phyloP scores from a whole-genome alignment of 257 asterid species.

The Jacaranda copaia region DNA sequence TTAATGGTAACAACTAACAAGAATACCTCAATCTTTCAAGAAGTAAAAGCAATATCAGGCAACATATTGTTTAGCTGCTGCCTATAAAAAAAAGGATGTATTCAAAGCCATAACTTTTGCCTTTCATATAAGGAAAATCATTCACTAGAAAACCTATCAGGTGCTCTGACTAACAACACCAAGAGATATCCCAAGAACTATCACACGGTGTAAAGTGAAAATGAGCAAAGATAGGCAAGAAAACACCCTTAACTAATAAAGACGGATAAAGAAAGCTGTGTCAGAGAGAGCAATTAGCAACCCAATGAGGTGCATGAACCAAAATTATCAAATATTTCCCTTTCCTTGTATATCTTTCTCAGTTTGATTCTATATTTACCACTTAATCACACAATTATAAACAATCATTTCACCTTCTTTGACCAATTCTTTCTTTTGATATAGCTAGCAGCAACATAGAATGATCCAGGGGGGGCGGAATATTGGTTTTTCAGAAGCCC shows the following conservation, averaged over 20 bases:
- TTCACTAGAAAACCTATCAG: not conserved
- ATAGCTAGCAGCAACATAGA: slow-evolving; percentile 4
- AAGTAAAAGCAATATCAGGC: too few relatives aligned
- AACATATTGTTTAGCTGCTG: too few relatives aligned
- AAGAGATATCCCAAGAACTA: not conserved
- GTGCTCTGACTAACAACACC: not conserved
- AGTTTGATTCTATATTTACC: not conserved
- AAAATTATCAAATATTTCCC: not conserved
- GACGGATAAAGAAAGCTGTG: slow-evolving; percentile 1
- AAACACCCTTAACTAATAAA: not conserved
- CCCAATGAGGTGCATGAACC: not conserved
- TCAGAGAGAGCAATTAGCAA: not conserved
- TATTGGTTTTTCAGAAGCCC: not conserved
- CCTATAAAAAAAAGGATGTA: too few relatives aligned
- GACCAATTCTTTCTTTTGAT: not conserved
- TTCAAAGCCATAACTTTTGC: too few relatives aligned
- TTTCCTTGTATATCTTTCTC: not conserved
- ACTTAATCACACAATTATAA: not conserved
- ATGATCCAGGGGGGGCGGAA: not conserved
- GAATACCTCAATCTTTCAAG: too few relatives aligned
- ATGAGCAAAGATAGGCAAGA: not conserved
- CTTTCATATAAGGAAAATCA: too few relatives aligned
- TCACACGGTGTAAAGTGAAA: not conserved
- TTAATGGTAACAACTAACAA: too few relatives aligned
- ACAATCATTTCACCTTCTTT: slow-evolving; percentile 7